Base-by-base conservation (phyloP, 345 rosid species). In the Punica granatum region DNA sequence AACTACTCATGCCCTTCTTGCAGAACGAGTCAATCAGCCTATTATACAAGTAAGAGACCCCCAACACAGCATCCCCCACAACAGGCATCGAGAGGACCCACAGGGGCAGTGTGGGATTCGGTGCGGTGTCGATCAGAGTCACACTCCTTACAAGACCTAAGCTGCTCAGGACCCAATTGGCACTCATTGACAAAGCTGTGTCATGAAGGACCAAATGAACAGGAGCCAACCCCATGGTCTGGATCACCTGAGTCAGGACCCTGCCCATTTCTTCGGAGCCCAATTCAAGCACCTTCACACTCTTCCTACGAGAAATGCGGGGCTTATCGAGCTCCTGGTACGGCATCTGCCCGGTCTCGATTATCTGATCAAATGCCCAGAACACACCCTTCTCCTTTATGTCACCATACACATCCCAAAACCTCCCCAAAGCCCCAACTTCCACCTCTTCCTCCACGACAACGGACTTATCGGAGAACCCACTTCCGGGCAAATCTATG, bases 401-500 rank as follows among this genome's bases (percentile, higher is more conserved):
- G 73, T 90, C 84, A 54, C 69, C 73, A 78, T 83, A 88, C 64
- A 76, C 94, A 72, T 87, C 90, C 65, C 73, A 68, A 66, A 93
- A 78, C 81, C 85, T 86, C 76, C 74, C 88, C 0, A 86, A 44
- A 70, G 60, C 46, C 43, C 96, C 96, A 70, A 69, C 64, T 31
- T 77, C 81, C 67, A 83, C 73, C 73, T 79, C 85, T 77, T 82
- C 89, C 69, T 82, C 96, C 48, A 76, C 94, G 36, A 81, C 73
- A 58, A 71, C 65, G 15, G 87, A 78, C 66, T 88, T 89, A 69
- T 93, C 98, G 21, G 98, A 93, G 72, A 93, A 90, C 53, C 98
- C 98, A 77, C 77, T 83, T 51, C 98, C 98, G 18, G 98, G 98
- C 68, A 93, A 81, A 82, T 90, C 98, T 67, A 93, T 37, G n/a